Base-by-base conservation (phyloP, 805 yeast species). In the Saccharomycopsis capsularis region DNA sequence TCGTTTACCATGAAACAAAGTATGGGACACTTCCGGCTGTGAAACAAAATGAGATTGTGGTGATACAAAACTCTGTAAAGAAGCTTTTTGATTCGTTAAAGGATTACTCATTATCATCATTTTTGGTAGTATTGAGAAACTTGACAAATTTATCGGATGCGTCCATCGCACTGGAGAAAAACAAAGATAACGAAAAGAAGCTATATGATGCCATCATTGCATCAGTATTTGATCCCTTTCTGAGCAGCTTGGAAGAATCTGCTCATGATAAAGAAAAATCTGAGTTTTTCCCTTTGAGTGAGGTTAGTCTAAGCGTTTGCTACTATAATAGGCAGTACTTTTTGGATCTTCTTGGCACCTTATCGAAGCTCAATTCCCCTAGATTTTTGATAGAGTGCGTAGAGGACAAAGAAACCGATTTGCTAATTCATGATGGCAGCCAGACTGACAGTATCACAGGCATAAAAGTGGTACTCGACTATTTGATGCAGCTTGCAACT, bases 11-110 rank as follows among this genome's bases (percentile, higher is more conserved):
- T n/a, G 39, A 40, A n/a, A 29, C 44, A 2, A 47, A 42, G 25
- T 47, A 47, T 39, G 54, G 54, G 7, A 65, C 46, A 60, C 45
- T 61, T 63, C 54, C 63, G 62, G 11, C 45, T 44, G 48, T 50
- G 3, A 51, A 48, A 25, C 46, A 46, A 25, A 66, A 62, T 41
- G 89, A 83, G 55, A 49, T 74, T 16, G 58, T 68, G 37, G 67
- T 75, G 0, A 71, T 88, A 32, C 82, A 79, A 42, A 63, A 60
- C 4, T 76, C 90, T 1, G 63, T 81, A 16, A 63, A 65, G n/a
- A 83, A 81, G 52, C 67, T 90, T 27, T 64, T 75, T 48, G 89
- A 82, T 25, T 79, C 83, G 45, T 73, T 91, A 1, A 64, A 65
- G 13, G 73, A 72, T 4, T 85, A 80, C 51, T 73, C 81, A 1